phyloP scores from a whole-genome alignment of 2,329 filamentous ascomycete genomes.

The Colletotrichum noveboracense region DNA sequence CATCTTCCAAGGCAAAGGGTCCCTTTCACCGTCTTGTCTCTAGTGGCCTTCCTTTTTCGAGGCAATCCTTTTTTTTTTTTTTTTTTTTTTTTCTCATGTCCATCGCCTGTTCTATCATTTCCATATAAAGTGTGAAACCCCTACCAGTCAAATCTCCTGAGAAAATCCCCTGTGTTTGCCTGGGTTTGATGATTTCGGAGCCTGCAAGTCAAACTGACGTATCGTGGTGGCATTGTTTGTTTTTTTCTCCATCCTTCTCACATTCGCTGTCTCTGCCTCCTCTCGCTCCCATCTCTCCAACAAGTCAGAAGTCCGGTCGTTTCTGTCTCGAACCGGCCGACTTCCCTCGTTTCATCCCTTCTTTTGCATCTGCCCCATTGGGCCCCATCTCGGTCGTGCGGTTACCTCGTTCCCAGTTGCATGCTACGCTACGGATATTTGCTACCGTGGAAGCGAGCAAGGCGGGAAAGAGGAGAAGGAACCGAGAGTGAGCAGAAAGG shows the following conservation, averaged over 20 bases:
- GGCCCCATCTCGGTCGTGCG: neutral
- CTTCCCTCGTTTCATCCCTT: conserved; percentile 14
- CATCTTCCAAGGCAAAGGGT: neutral
- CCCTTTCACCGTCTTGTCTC: neutral
- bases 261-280: neutral
- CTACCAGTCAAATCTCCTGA: neutral
- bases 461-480: neutral
- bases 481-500: neutral
- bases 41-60: neutral
- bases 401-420: neutral
- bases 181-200: neutral
- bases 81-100: neutral
- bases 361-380: neutral
- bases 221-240: neutral
- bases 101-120: neutral
- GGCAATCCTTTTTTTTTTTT: neutral
- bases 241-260: neutral
- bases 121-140: neutral
- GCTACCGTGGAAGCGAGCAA: neutral
- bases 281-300: neutral
- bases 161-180: neutral
- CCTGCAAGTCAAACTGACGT: neutral
- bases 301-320: neutral
- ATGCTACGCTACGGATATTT: neutral
- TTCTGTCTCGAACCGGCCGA: neutral